These are phyloP conservation scores for Delonix regia DNA, from an alignment of 306 rosid genomes.

Conservation along the genomic window DNA sequence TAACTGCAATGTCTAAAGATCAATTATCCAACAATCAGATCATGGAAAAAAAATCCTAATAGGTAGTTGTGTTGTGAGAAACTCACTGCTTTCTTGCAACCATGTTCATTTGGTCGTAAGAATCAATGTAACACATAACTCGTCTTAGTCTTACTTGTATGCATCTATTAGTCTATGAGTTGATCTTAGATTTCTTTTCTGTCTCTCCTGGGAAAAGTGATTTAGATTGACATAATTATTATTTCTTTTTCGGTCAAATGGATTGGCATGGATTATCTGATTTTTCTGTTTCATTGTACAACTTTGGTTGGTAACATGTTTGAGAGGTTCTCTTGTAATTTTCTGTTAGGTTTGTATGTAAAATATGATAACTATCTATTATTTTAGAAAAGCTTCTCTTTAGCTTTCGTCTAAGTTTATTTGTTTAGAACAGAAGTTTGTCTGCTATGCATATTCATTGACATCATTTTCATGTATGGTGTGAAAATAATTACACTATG, in stretches of 20 bases:
- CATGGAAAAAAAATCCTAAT: neutral
- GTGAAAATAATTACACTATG: conserved; percentile 32
- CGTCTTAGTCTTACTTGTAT: neutral
- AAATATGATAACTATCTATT: conserved; percentile 3
- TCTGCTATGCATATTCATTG: conserved; percentile 17
- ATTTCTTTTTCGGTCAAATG: conserved; percentile 6
- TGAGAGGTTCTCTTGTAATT: conserved; percentile 12
- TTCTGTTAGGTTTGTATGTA: conserved; percentile 22
- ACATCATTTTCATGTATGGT: neutral
- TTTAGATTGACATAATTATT: conserved; percentile 18
- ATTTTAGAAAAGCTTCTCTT: conserved; percentile 9
- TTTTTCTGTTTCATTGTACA: conserved; percentile 24
- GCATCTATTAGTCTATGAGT: conserved; percentile 17
- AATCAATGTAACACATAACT: neutral
- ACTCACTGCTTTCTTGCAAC: neutral
- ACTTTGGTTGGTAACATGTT: conserved; percentile 18
- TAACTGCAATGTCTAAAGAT: conserved; percentile 21
- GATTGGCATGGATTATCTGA: conserved; percentile 21
- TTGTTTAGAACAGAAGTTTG: conserved; percentile 15
- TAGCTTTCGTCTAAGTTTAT: neutral
- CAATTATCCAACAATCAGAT: conserved; percentile 9
- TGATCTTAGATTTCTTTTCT: conserved; percentile 1
- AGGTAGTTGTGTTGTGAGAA: conserved; percentile 28
- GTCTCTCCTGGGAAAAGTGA: conserved; percentile 7
- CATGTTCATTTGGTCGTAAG: neutral